Base-by-base conservation (phyloP, 179 eudicot genomes). In the Patellifolia procumbens region DNA sequence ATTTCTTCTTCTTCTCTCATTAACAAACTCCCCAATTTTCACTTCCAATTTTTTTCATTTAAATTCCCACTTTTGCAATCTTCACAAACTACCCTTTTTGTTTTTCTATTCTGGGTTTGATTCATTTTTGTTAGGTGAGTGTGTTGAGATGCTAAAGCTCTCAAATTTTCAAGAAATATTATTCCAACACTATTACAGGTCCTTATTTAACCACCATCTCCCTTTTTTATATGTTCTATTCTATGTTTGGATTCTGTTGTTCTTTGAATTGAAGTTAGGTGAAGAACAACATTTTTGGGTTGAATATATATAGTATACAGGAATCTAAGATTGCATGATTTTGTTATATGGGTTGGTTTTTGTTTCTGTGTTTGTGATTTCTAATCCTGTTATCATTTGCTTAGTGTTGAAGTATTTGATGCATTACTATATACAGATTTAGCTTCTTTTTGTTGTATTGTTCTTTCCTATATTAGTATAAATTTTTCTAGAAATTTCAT, bases 101-200 rank as follows among this genome's bases (percentile, higher is more conserved):
- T n/a, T 15, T 13, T 53, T 5, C 7, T 17, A 1, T 20, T 65
- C 11, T 65, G 35, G 72, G 72, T 49, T 65, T 46, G 56, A 49
- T 12, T 17, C 19, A 12, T 20, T 43, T 20, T 43, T 28, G n/a
- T n/a, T n/a, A n/a, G 34, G 64, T 10, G 45, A 32, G 37, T 26
- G 19, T 24, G 3, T 13, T 73, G 34, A 26, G n/a, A 58, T 72
- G 65, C 75, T 29, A 29, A 11, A 13, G 2, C 48, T 32, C 13
- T 13, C 2, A 59, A 31, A 58, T 72, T 70, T 56, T 51, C 74
- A 68, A 31, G 45, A 68, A 29, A 5, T 74, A 20, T 13, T 69
- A 43, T 34, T 64, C 43, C 76, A 75, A 32, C 48, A 8, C 5
- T 39, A 45, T 76, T 42, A 48, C 71, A 81, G 84, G 84, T 81